Base-by-base conservation (phyloP, 345 rosid genomes). In the Bruguiera gymnorhiza region DNA sequence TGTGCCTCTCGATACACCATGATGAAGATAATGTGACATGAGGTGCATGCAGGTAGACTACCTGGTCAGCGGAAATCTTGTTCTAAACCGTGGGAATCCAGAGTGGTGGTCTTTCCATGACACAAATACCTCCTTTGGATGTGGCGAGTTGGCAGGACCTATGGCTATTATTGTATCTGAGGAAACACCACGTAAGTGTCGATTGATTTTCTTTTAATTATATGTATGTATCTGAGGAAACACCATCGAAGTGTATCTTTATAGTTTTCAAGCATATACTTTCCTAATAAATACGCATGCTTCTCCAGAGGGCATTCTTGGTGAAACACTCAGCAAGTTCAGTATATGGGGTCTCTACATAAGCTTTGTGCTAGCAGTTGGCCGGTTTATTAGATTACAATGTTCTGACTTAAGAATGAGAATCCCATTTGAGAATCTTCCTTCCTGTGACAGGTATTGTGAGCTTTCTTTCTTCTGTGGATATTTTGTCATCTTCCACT, bases 51-150 rank as follows among this genome's bases (percentile, higher is more conserved):
- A 83, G 83, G 81, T 83, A 50, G 80, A 53, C 50, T 11, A 43
- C 43, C 34, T 67, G 32, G 84, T 83, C 30, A 80, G 80, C 30
- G 86, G 78, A 58, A 80, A 83, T 66, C 82, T 83, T 21, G 82
- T 83, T 71, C 74, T 80, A 9, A 83, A 83, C 59, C 80, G 69
- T 36, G 83, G 76, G 53, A 67, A 70, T 66, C 74, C 80, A 23
- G 76, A 70, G 61, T 83, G 86, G 86, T 83, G 83, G 86, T 83
- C 84, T 26, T 83, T 83, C 71, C 86, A 80, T 52, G 86, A 77
- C 46, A 75, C 55, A 7, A 67, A 75, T 52, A 54, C 72, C 13
- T 75, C 75, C 1, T 58, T 23, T 31, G 78, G 72, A 63, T 83
- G 83, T 31, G 80, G 82, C 4, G 62, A 61, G 43, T 67, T 77